A percentile compares a stretch with the other conserved stretches of the same genome.
Evolutionary conservation across 2,329 filamentous ascomycete genomes (phyloP).

Genomic region (Aureobasidium sp.): DNA sequence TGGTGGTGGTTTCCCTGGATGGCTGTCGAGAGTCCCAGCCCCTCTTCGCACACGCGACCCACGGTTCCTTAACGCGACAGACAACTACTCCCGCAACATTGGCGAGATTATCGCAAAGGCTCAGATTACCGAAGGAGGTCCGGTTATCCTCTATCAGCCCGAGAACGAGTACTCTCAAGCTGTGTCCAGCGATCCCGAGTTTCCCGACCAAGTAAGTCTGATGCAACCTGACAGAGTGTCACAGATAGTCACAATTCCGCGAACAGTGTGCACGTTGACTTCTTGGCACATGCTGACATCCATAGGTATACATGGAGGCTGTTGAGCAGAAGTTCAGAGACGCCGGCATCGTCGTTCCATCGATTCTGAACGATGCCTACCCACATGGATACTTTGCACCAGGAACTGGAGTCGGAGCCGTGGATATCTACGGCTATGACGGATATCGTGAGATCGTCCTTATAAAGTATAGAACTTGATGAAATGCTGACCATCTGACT

Average conservation of each 20-base stretch:
- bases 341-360: slow-evolving; percentile 52
- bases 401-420: slow-evolving; percentile 40
- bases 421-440: slow-evolving; percentile 47
- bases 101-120: slow-evolving; percentile 61
- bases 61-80: slow-evolving; percentile 59
- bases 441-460: slow-evolving; percentile 18
- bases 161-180: slow-evolving; percentile 53
- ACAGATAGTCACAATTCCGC: no score
- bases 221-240: no score
- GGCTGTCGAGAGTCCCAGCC: slow-evolving; percentile 63
- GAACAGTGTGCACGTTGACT: no score
- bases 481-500: slow-evolving; percentile 22
- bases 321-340: slow-evolving; percentile 60
- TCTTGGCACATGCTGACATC: neutral
- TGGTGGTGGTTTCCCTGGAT: slow-evolving; percentile 75
- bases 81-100: slow-evolving; percentile 43
- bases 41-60: slow-evolving; percentile 56
- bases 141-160: slow-evolving; percentile 69
- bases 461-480: neutral
- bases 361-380: slow-evolving; percentile 58
- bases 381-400: slow-evolving; percentile 56
- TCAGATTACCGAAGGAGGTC: slow-evolving; percentile 77
- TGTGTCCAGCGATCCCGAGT: slow-evolving; percentile 31
- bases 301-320: slow-evolving; percentile 57
- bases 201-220: slow-evolving; percentile 48